phyloP scores from a whole-genome alignment of 2,329 filamentous ascomycete species.

The Aspergillus sp. region DNA sequence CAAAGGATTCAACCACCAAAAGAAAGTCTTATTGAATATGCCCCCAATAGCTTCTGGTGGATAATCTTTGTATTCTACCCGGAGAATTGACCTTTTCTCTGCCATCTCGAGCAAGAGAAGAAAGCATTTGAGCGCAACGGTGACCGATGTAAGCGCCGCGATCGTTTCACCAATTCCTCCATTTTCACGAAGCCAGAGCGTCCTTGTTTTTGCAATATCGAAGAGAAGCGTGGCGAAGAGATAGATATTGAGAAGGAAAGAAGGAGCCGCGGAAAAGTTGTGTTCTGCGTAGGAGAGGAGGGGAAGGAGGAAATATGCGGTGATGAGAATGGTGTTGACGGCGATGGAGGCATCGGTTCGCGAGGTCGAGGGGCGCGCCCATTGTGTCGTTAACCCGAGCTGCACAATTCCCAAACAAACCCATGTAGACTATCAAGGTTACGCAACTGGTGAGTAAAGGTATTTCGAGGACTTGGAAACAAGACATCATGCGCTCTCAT shows the following conservation, averaged over 20 bases:
- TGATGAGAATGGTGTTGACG: constrained; percentile 30
- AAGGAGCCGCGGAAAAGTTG: constrained; percentile 45
- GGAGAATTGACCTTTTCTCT: constrained; percentile 46
- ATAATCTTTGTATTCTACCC: constrained; percentile 37
- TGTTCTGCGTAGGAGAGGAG: constrained; percentile 51
- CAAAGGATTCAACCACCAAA: constrained; percentile 56
- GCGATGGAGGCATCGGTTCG: constrained; percentile 38
- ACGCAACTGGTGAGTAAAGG: neutral
- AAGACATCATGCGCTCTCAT: neutral
- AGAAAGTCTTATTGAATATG: constrained; percentile 50
- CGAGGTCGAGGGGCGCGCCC: constrained; percentile 31
- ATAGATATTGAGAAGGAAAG: constrained; percentile 49
- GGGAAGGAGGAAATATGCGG: constrained; percentile 32
- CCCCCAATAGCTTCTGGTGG: constrained; percentile 55
- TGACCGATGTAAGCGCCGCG: constrained; percentile 44
- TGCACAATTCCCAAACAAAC: constrained; percentile 35
- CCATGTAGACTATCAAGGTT: constrained; percentile 28
- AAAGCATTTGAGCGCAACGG: constrained; percentile 44
- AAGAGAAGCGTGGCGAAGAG: constrained; percentile 48
- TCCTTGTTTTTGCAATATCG: constrained; percentile 48
- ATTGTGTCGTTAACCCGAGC: constrained; percentile 38
- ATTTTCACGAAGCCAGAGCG: constrained; percentile 39
- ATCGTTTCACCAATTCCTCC: constrained; percentile 35
- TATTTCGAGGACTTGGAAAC: neutral
- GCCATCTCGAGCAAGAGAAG: constrained; percentile 47